Percentiles rank a stretch among this genome's conserved stretches.
Evolutionary conservation across 331 rosid species (phyloP).

Genomic region (Quercus tomentella): DNA sequence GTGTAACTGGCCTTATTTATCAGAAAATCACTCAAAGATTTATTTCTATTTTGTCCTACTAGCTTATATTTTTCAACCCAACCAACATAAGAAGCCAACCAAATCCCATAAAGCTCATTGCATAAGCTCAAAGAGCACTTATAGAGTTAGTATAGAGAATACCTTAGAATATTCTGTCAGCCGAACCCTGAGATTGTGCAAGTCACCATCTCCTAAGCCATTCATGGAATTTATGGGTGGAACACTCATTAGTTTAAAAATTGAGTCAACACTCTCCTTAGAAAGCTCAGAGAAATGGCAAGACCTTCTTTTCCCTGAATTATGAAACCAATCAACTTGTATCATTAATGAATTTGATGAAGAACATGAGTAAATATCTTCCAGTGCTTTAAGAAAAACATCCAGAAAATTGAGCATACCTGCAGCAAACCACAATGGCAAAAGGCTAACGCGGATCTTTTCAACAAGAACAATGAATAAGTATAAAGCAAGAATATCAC

Average conservation of each 20-base stretch:
- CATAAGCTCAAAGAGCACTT: not conserved
- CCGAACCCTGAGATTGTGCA: slow-evolving; percentile 57
- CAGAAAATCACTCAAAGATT: not conserved
- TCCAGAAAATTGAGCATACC: slow-evolving; percentile 39
- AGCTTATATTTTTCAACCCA: slow-evolving; percentile 2
- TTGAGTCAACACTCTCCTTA: slow-evolving; percentile 62
- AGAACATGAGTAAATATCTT: slow-evolving; percentile 27
- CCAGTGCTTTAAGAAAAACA: slow-evolving; percentile 17
- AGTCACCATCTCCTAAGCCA: slow-evolving; percentile 35
- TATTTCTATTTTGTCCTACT: not conserved
- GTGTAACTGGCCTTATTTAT: not conserved
- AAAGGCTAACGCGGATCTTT: slow-evolving; percentile 69
- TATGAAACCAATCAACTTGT: slow-evolving; percentile 29
- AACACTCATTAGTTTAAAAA: slow-evolving; percentile 43
- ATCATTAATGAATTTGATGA: slow-evolving; percentile 25
- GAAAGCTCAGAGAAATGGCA: slow-evolving; percentile 51
- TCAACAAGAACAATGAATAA: not conserved
- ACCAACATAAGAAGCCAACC: slow-evolving; percentile 15
- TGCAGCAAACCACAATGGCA: slow-evolving; percentile 81
- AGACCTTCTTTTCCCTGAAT: slow-evolving; percentile 66
- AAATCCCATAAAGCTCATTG: not conserved
- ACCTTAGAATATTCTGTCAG: slow-evolving; percentile 72
- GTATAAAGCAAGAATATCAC: not conserved
- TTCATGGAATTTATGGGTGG: slow-evolving; percentile 29
- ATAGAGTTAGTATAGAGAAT: not conserved